These are phyloP conservation scores for Epichloe glyceriae DNA, from an alignment of 2,329 filamentous ascomycete species.

Conservation along the genomic window DNA sequence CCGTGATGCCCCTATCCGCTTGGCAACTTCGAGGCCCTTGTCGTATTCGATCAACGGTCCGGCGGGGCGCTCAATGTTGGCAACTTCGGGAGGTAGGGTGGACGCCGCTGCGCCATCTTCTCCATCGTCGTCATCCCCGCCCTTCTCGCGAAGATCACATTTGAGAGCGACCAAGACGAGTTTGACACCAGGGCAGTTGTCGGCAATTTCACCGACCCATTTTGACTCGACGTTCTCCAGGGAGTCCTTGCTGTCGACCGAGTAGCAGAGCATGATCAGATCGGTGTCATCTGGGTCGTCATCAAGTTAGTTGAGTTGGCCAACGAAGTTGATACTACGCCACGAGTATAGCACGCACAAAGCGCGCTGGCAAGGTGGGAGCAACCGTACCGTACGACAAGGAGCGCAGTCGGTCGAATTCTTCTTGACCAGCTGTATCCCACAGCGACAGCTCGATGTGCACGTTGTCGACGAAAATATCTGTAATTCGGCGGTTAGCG, in stretches of 20 bases:
- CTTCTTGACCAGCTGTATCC: conserved; percentile 97
- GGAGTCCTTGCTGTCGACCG: conserved; percentile 88
- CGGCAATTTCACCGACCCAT: conserved; percentile 95
- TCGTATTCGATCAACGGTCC: conserved; percentile 77
- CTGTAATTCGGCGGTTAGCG: conserved; percentile 28
- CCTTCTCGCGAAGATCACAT: conserved; percentile 80
- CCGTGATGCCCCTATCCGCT: conserved; percentile 80
- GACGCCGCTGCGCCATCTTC: conserved; percentile 39
- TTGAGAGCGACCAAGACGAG: conserved; percentile 92
- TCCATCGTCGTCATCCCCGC: conserved; percentile 55
- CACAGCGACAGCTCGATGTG: conserved; percentile 96
- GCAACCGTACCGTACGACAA: conserved; percentile 64
- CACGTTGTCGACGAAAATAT: conserved; percentile 95
- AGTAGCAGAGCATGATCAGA: conserved; percentile 97
- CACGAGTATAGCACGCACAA: not conserved
- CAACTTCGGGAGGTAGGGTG: conserved; percentile 8
- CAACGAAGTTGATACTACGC: not conserved
- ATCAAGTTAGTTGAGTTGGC: conserved; percentile 5
- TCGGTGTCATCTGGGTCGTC: conserved; percentile 61
- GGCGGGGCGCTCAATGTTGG: conserved; percentile 36
- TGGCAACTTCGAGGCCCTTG: conserved; percentile 78
- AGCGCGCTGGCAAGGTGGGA: not conserved
- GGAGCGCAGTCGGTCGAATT: conserved; percentile 92
- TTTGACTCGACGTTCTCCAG: conserved; percentile 98
- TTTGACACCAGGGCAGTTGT: conserved; percentile 93